Evolutionary conservation across 2,329 filamentous ascomycete species (phyloP), one percentile per base, ranked within the genome.

Genomic region (Fusarium stilboides): DNA sequence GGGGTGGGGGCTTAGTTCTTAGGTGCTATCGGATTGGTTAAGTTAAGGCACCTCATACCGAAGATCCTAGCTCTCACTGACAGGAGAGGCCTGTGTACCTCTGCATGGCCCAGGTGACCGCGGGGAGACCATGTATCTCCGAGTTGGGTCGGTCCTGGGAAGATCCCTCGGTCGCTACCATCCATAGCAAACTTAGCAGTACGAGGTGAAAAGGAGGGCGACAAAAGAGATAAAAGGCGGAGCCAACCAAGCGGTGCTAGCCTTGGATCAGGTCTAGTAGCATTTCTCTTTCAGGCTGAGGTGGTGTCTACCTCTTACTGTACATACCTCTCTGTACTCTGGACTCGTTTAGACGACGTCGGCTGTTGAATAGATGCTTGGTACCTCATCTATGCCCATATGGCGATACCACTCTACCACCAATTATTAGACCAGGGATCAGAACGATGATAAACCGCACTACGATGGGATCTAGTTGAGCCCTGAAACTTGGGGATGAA

Each of bases 171-270:
- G 65, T 65, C 61, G 37, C 65, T 66, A 62, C 60, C 19, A 58
- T 57, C 60, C 19, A 58, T 57, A 49, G 43, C 39, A 37, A 17
- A 12, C 10, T 31, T 31, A 40, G 36, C 39, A 43, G 54, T 64
- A 68, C 59, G 40, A 55, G 39, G 44, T 53, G 62, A 59, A 68
- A 70, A 70, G 67, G 67, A 70, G 67, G 67, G 67, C 50, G 57
- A 70, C 62, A 54, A 63, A 66, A 67, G 62, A 56, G 67, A 70
- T 64, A 70, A 70, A 65, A 68, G 67, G 67, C 67, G 67, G 67
- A 70, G 67, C 57, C 53, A 34, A 44, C 17, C 45, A 62, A 69
- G 52, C 26, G 46, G 54, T 58, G 31, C 67, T 70, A 70, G 62
- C 24, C 42, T 63, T 63, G 31, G 51, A 70, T 46, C 50, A 20